Percentiles rank a stretch among this genome's conserved stretches.
phyloP scores from a whole-genome alignment of 2,329 filamentous ascomycete species.

The Penicillium sp. region DNA sequence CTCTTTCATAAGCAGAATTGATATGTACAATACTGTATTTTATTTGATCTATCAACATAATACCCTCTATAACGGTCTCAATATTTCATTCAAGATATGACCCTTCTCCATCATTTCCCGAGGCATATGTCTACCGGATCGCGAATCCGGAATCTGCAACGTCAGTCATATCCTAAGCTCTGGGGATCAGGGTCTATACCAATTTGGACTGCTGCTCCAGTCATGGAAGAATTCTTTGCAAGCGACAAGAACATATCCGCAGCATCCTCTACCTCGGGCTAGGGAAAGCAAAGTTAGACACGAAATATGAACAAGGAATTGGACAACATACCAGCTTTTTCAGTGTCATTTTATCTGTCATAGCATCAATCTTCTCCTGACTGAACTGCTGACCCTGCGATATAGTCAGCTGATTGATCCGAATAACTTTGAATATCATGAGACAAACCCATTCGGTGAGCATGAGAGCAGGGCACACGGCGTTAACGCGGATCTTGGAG shows the following conservation, averaged over 20 bases:
- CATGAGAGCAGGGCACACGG: conserved; percentile 63
- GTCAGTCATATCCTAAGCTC: neutral
- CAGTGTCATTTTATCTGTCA: conserved; percentile 59
- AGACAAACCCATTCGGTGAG: conserved; percentile 65
- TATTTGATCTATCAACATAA: conserved; percentile 18
- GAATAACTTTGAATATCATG: neutral
- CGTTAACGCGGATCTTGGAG: conserved; percentile 63
- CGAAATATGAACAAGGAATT: neutral
- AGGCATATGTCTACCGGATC: conserved; percentile 17
- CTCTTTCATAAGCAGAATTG: conserved; percentile 26
- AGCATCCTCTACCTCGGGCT: conserved; percentile 44
- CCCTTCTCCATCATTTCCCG: neutral
- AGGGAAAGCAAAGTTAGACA: neutral
- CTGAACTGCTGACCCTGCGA: conserved; percentile 57
- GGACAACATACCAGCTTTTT: conserved; percentile 54
- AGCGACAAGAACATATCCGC: conserved; percentile 42
- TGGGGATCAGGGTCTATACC: conserved; percentile 29
- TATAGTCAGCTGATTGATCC: conserved; percentile 2
- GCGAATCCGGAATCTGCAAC: conserved; percentile 34
- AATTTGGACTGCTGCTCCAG: conserved; percentile 45
- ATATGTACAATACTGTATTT: conserved; percentile 13
- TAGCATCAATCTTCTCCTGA: conserved; percentile 55
- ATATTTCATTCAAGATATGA: neutral
- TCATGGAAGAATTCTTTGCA: conserved; percentile 49
- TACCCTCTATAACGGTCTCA: conserved; percentile 6